Conservation (phyloP, 768 basidiomycete genomes). For the Suillus fuscotomentosus region DNA sequence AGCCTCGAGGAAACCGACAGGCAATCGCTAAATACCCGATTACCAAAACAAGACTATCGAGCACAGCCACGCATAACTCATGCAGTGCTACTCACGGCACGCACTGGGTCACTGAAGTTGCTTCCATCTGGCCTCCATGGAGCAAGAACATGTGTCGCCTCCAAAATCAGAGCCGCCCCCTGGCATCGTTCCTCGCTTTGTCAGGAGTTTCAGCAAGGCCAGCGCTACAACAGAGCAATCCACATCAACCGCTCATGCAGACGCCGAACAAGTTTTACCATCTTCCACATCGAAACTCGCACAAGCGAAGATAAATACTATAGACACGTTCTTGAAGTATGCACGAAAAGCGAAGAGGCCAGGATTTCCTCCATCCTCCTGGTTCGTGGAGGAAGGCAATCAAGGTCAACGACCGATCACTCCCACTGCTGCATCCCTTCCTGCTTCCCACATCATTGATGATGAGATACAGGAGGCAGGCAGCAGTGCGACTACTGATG, state of each 20-base stretch:
- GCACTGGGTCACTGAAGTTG: not conserved
- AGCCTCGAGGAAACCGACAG: not conserved
- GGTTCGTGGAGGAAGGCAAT: constrained; percentile 11
- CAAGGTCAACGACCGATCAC: constrained; percentile 2
- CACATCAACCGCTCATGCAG: constrained; percentile 4
- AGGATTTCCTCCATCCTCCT: constrained; percentile 17
- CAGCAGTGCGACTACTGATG: constrained; percentile 1
- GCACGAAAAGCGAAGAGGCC: constrained; percentile 11
- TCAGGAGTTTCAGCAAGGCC: constrained; percentile 21
- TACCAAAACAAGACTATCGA: not conserved
- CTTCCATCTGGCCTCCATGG: constrained; percentile 9
- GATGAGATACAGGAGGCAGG: constrained; percentile 2
- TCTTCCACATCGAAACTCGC: constrained; percentile 8
- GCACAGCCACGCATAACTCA: constrained; percentile 2
- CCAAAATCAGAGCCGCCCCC: not conserved
- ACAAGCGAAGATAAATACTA: constrained; percentile 15
- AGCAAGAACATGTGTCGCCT: constrained; percentile 3
- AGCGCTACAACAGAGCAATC: constrained; percentile 15
- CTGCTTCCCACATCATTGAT: constrained; percentile 9
- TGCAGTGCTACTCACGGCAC: not conserved
- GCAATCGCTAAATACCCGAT: not conserved
- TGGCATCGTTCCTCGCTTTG: constrained; percentile 12
- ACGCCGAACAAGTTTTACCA: constrained; percentile 7
- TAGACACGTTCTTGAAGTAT: constrained; percentile 18
- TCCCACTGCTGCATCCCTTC: constrained; percentile 8